Evolutionary conservation across 768 basidiomycete genomes (phyloP), one percentile per base, ranked within the genome.

Genomic region (Vararia minispora): DNA sequence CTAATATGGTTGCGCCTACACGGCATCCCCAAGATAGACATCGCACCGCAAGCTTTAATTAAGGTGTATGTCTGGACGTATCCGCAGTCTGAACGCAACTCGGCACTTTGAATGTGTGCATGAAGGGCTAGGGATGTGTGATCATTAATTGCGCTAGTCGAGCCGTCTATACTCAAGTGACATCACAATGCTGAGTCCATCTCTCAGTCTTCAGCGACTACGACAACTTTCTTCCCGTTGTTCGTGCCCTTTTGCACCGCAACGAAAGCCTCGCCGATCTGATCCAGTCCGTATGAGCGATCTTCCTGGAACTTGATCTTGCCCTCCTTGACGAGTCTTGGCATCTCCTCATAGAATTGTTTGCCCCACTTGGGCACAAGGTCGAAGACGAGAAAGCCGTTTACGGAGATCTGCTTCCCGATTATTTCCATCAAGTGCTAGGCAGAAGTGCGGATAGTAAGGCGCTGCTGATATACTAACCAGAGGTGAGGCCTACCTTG

Each of bases 291-390:
- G 18, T 48, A 36, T 20, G 35, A 35, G 23, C 53, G 33, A 25
- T 55, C 41, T 42, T 60, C 58, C 30, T 41, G 27, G 29, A 49
- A 50, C 37, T 58, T 56, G 32, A 59, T 43, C 37, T 53, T 40
- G 10, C 54, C 54, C 4, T 35, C 22, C 16, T 58, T 58, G 34
- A 62, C 44, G 12, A 50, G 35, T 10, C 23, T 20, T 4, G 58
- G 57, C 28, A 59, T 42, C 40, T 54, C 56, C 24, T 40, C 10
- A 40, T 56, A 56, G 42, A 63, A 64, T 37, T 45, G 30, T n/a
- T 43, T 52, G 11, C 29, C 39, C 44, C 62, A 51, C 43, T 55
- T 51, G 8, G 27, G 36, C 3, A 43, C 31, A 21, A 56, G 44
- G 7, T 45, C 33, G 17, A 38, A 28, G 35, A 58, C 55, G 28